phyloP scores from a whole-genome alignment of 495 filamentous ascomycete species.

The Extremus antarcticus region DNA sequence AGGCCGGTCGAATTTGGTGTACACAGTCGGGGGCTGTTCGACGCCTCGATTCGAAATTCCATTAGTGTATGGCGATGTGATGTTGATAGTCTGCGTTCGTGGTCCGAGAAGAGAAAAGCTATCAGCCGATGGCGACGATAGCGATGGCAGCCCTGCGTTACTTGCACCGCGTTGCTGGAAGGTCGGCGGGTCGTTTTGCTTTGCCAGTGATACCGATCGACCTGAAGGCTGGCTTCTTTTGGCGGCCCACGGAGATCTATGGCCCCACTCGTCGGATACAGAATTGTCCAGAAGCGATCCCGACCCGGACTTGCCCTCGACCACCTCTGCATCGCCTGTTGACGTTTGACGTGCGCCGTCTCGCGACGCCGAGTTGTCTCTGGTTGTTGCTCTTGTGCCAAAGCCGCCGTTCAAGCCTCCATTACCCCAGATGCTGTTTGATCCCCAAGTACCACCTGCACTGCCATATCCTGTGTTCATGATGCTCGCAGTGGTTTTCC shows the following conservation, averaged over 20 bases:
- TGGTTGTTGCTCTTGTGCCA: conserved; percentile 2
- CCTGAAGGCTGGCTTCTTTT: background rate
- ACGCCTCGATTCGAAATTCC: background rate
- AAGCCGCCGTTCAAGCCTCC: conserved; percentile 42
- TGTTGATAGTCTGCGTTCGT: background rate
- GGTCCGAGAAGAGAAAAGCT: background rate
- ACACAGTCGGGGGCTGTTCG: conserved; percentile 10
- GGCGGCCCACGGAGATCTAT: background rate
- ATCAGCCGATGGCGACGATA: background rate
- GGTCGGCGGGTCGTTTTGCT: background rate
- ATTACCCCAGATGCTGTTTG: conserved; percentile 51
- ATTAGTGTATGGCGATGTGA: background rate
- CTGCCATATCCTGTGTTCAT: background rate
- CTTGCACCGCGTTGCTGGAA: conserved; percentile 33
- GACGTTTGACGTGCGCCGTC: background rate
- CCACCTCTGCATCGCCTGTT: background rate
- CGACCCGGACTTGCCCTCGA: conserved; percentile 50
- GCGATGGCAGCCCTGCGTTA: conserved; percentile 6
- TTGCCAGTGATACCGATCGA: conserved; percentile 1
- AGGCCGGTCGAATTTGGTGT: conserved; percentile 17
- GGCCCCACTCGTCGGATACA: conserved; percentile 48
- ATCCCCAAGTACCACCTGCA: background rate
- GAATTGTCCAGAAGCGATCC: conserved; percentile 54
- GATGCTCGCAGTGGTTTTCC: background rate
- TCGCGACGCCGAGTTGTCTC: conserved; percentile 8